These are phyloP conservation scores for Irpex sp. DNA, from an alignment of 1,284 basidiomycete species.

Conservation along the genomic window DNA sequence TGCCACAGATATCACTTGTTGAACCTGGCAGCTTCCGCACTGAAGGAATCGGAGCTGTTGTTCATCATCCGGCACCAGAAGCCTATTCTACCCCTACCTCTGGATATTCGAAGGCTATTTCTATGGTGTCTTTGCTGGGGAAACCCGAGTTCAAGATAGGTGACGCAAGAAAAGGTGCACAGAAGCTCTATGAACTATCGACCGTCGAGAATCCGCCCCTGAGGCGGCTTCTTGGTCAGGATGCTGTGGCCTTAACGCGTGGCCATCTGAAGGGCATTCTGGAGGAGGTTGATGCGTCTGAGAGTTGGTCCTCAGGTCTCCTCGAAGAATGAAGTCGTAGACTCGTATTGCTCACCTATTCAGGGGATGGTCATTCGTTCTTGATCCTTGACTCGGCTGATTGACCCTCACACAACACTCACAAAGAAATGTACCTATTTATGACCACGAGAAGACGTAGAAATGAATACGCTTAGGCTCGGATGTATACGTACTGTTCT, in stretches of 20 bases:
- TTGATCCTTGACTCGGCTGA: too few relatives aligned
- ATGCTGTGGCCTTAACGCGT: slow-evolving; percentile 50
- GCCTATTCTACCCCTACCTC: neutral
- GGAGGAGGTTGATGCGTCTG: neutral
- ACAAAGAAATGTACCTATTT: too few relatives aligned
- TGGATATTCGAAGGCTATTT: neutral
- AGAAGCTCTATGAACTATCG: slow-evolving; percentile 25
- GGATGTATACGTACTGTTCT: too few relatives aligned
- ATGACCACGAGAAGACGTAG: too few relatives aligned
- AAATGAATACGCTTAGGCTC: too few relatives aligned
- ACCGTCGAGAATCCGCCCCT: slow-evolving; percentile 39
- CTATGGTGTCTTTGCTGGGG: neutral
- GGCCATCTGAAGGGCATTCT: neutral
- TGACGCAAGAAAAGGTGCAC: neutral
- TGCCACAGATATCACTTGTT: slow-evolving; percentile 8
- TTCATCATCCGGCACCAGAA: neutral
- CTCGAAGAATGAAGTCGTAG: neutral
- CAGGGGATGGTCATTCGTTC: too few relatives aligned
- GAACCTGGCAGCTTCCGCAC: slow-evolving; percentile 8
- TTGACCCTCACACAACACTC: too few relatives aligned
- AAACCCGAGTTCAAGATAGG: neutral
- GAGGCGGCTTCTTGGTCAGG: slow-evolving; percentile 41
- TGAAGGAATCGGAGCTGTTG: neutral
- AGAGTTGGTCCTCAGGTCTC: neutral
- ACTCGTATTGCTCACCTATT: neutral